A percentile compares a stretch with the other conserved stretches of the same genome.
Conservation (phyloP, 495 filamentous ascomycete species). For the Xylaria telfairii region DNA sequence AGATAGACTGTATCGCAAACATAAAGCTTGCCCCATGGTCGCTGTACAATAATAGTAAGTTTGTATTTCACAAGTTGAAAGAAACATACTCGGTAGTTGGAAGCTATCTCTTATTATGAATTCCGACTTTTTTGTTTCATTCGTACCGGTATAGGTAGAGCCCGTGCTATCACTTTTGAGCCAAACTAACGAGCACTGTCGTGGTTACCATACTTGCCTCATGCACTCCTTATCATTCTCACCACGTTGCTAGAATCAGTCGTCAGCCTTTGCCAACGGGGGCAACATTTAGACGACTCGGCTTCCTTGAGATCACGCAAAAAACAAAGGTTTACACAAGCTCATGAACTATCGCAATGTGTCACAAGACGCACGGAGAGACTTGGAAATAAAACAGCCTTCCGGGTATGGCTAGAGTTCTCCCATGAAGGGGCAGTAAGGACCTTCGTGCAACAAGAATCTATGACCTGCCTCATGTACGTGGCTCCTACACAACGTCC, state of each 20-base stretch:
- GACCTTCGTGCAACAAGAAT: too few relatives aligned
- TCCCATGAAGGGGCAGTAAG: too few relatives aligned
- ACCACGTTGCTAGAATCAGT: neutral
- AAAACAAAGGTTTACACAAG: neutral
- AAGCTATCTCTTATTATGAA: neutral
- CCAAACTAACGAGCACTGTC: too few relatives aligned
- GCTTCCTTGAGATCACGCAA: too few relatives aligned
- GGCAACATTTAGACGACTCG: neutral
- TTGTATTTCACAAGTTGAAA: neutral
- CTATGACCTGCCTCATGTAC: too few relatives aligned
- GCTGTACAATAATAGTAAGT: too few relatives aligned
- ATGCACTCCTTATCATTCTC: neutral
- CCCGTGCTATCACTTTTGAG: neutral
- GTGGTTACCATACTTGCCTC: too few relatives aligned
- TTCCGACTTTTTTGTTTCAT: neutral
- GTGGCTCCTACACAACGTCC: too few relatives aligned
- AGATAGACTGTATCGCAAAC: neutral
- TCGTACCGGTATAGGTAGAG: neutral
- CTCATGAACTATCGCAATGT: neutral
- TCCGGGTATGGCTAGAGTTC: too few relatives aligned
- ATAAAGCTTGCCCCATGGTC: neutral
- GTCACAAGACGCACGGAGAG: too few relatives aligned
- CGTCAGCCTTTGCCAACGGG: neutral
- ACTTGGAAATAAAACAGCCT: too few relatives aligned
- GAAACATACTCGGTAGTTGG: neutral